Base-by-base conservation (phyloP, 202 grass and related monocot genomes). In the Schoenoplectus tabernaemontani region DNA sequence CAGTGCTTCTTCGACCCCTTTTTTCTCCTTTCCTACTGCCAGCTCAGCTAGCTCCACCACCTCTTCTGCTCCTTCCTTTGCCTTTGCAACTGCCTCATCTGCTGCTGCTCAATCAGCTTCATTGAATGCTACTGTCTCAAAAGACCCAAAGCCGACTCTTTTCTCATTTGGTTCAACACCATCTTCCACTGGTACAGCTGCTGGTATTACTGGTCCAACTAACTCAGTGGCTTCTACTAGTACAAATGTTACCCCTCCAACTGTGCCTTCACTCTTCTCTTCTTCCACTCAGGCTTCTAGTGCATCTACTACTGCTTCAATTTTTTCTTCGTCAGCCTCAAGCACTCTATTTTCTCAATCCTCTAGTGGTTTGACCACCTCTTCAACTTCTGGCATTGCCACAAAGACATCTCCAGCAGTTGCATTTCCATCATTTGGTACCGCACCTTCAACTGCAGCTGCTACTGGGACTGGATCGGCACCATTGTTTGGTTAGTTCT, bases 401-500 rank as follows among this genome's bases (percentile, higher is more conserved):
- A 7, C 80, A 28, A 70, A 84, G 37, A 74, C 78, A 43, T 77
- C 90, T 33, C 70, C 87, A 63, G 59, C 89, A 68, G 9, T 64
- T 30, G 37, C 83, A 12, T 87, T 93, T 82, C 75, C 89, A 61
- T 87, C 47, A 53, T 91, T 90, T 86, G 83, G 60, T 48, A 77
- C 88, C 61, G 80, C 87, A 43, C 86, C 78, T 76, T 70, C 83
- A 51, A 64, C 77, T 80, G 86, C 83, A 58, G 56, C 85, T 64
- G 73, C 76, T 86, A 81, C 87, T 73, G 78, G 50, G 19, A 39
- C 80, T 54, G 82, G 61, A 22, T 76, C 87, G 22, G 24, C 83
- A 86, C 56, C 80, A 64, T 57, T 82, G 64, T 86, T 91, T 80
- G 88, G 90, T 88, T 73, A 88, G 86, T 78, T 81, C 42, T 78